Conservation (phyloP, 2,329 filamentous ascomycete species). For the Sporothrix schenckii region DNA sequence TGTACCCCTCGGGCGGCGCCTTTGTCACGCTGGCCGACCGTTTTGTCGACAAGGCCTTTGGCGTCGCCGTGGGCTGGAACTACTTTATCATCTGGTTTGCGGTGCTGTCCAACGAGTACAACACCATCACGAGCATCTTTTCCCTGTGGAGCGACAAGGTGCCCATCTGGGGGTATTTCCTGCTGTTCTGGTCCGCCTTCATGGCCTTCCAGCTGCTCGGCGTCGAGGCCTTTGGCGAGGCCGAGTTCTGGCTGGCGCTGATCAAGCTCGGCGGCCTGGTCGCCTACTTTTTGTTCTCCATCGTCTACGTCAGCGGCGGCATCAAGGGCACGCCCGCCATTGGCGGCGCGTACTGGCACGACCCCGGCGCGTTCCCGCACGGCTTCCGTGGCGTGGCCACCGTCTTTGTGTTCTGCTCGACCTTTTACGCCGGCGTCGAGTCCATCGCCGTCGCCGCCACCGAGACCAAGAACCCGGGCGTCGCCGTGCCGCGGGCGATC, state of each 20-base stretch:
- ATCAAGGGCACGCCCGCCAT: conserved; percentile 62
- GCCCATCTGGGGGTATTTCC: conserved; percentile 69
- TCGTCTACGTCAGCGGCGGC: conserved; percentile 72
- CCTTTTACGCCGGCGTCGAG: conserved; percentile 70
- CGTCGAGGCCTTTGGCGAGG: conserved; percentile 74
- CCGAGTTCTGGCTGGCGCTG: conserved; percentile 77
- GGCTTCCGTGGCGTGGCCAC: conserved; percentile 67
- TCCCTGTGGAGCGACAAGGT: conserved; percentile 65
- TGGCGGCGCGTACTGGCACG: conserved; percentile 71
- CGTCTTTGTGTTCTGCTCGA: conserved; percentile 71
- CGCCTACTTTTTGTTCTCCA: conserved; percentile 73
- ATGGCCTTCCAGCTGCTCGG: conserved; percentile 70
- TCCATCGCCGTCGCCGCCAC: conserved; percentile 65
- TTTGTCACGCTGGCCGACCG: conserved; percentile 72
- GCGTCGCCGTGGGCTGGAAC: conserved; percentile 70
- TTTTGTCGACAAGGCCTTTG: conserved; percentile 71
- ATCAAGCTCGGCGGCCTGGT: conserved; percentile 71
- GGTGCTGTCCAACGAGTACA: conserved; percentile 71
- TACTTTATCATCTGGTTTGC: conserved; percentile 69
- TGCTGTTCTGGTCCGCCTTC: conserved; percentile 72
- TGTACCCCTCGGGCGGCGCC: conserved; percentile 71
- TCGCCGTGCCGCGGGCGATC: conserved; percentile 61
- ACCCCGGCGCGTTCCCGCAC: conserved; percentile 70
- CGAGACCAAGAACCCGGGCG: conserved; percentile 61
- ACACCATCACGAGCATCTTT: conserved; percentile 67